Percentiles rank a stretch among this genome's conserved stretches.
These are phyloP conservation scores for Phytophthora chlamydospora DNA, from an alignment of 352 stramenopile genomes.

Conservation along the genomic window DNA sequence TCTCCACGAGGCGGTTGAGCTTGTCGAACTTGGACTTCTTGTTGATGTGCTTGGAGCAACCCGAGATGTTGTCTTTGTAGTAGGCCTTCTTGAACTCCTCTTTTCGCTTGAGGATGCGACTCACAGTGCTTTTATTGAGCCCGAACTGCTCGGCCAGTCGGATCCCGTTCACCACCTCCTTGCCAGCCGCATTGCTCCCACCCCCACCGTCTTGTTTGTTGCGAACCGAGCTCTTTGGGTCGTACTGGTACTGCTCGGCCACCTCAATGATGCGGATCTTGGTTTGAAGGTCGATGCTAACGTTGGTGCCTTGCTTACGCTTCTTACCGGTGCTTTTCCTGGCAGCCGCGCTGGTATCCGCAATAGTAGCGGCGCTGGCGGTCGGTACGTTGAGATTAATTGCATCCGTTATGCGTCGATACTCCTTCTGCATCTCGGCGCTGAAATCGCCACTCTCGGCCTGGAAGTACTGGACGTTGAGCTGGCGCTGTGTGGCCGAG, in stretches of 20 bases:
- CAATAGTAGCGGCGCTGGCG: slow-evolving; percentile 7
- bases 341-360: slow-evolving; percentile 8
- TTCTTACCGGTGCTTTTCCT: slow-evolving; percentile 46
- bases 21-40: slow-evolving; percentile 90
- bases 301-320: slow-evolving; percentile 63
- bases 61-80: slow-evolving; percentile 87
- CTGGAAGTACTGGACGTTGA: slow-evolving; percentile 53
- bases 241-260: slow-evolving; percentile 82
- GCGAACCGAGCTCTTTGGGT: slow-evolving; percentile 58
- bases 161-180: slow-evolving; percentile 76
- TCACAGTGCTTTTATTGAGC: slow-evolving; percentile 85
- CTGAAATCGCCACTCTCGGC: slow-evolving; percentile 46
- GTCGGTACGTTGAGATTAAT: slow-evolving; percentile 32
- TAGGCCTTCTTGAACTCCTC: slow-evolving; percentile 89
- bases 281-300: slow-evolving; percentile 82
- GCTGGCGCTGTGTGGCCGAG: slow-evolving; percentile 24
- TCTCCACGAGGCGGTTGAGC: slow-evolving; percentile 81
- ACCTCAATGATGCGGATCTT: slow-evolving; percentile 88
- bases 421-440: slow-evolving; percentile 57
- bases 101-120: slow-evolving; percentile 86
- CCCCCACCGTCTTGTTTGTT: slow-evolving; percentile 38
- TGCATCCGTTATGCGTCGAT: slow-evolving; percentile 46
- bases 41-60: slow-evolving; percentile 87
- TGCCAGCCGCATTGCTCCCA: slow-evolving; percentile 14
- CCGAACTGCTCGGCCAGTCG: slow-evolving; percentile 75